Evolutionary conservation across 2,329 filamentous ascomycete genomes (phyloP), one percentile per base, ranked within the genome.

Genomic region (Aspergillus uvarum): DNA sequence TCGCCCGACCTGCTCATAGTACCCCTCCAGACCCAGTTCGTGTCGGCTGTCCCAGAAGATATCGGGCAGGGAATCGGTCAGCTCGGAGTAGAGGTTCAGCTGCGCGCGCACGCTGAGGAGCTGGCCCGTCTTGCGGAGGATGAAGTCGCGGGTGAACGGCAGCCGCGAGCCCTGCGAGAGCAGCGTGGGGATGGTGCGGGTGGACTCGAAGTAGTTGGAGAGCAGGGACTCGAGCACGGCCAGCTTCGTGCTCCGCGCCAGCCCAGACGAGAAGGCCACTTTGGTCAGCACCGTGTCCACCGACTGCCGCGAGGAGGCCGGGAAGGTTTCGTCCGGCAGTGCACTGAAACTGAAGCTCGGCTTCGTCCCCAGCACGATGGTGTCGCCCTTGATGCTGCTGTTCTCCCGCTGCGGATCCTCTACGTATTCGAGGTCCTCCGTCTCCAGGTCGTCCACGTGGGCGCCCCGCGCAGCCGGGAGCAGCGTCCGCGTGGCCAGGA

Each of bases 41-140:
- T 95, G 89, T 53, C 87, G 85, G 67, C 86, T 90, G 75, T 99
- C 95, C 95, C 95, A 99, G 79, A 99, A 97, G 50, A 98, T 87
- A 76, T 99, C 95, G 0, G 95, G 95, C 19, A 98, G 83, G 19
- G 91, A 92, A 77, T 99, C 95, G 0, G 95, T 98, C 35, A 99
- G 85, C 76, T 98, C 95, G 1, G 92, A 96, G 79, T 98, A 98
- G 68, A 98, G 89, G 72, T 99, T 99, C 52, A 99, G 83, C 70
- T 96, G 92, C 0, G 94, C 94, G 51, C 95, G 89, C 54, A 98
- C 87, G 70, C 88, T 89, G 19, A 98, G 85, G 6, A 99, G 83
- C 76, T 98, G 92, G 61, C 95, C 95, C 0, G 95, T 98, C 77
- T 97, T 96, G 66, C 91, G 89, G 26, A 98, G 82, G 71, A 98